Evolutionary conservation across 2,329 filamentous ascomycete genomes (phyloP).

Genomic region (Aspergillus sp.): DNA sequence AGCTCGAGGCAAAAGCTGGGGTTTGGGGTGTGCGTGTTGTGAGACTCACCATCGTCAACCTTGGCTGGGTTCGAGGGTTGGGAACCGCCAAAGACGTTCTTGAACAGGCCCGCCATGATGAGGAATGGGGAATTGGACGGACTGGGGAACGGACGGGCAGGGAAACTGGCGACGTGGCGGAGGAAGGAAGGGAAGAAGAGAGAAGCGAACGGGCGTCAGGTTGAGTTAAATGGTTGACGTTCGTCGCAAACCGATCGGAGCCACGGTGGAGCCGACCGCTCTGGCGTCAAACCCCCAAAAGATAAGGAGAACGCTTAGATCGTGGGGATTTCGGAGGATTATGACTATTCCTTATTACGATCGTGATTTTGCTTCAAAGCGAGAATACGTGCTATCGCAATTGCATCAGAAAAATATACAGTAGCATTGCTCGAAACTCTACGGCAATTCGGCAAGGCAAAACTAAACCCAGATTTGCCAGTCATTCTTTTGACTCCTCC

Average conservation of each 20-base stretch:
- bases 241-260: constrained; percentile 26
- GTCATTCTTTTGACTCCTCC: neutral
- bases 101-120: constrained; percentile 42
- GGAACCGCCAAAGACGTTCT: constrained; percentile 43
- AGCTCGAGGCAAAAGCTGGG: neutral
- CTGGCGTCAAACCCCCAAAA: constrained; percentile 1
- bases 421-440: constrained; percentile 1
- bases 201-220: constrained; percentile 5
- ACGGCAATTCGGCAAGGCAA: neutral
- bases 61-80: constrained; percentile 32
- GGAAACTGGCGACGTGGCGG: constrained; percentile 24
- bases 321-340: neutral
- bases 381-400: neutral
- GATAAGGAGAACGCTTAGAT: constrained; percentile 15
- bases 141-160: constrained; percentile 4
- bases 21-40: constrained; percentile 3
- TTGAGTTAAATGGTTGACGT: constrained; percentile 25
- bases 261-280: constrained; percentile 22
- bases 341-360: neutral
- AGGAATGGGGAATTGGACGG: constrained; percentile 23
- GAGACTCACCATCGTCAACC: constrained; percentile 40
- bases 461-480: neutral
- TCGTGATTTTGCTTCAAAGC: too few species aligned
- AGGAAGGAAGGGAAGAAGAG: constrained; percentile 17
- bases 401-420: neutral